Evolutionary conservation across 2,329 filamentous ascomycete genomes (phyloP).

Genomic region (Clonostachys rhizophaga): DNA sequence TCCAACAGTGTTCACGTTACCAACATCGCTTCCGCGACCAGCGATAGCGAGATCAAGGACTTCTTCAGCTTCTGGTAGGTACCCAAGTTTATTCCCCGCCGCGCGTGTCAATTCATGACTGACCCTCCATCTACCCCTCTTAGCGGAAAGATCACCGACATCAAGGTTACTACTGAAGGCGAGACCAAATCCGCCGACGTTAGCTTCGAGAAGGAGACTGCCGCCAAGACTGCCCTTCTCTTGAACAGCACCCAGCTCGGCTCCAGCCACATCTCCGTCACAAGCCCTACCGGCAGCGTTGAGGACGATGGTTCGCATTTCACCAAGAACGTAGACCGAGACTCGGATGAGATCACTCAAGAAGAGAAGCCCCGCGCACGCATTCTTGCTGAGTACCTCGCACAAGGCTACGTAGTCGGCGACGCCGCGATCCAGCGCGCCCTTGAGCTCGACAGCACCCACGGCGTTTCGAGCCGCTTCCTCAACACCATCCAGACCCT

Average conservation of each 20-base stretch:
- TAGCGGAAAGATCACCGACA: slow-evolving; percentile 85
- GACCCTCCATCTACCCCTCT: neutral
- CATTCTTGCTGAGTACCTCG: slow-evolving; percentile 94
- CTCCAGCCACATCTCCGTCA: slow-evolving; percentile 74
- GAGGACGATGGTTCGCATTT: slow-evolving; percentile 56
- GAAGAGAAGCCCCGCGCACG: slow-evolving; percentile 95
- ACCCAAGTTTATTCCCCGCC: too few relatives aligned
- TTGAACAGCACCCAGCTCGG: slow-evolving; percentile 96
- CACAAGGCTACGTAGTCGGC: slow-evolving; percentile 85
- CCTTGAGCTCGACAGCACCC: slow-evolving; percentile 83
- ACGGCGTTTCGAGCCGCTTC: slow-evolving; percentile 81
- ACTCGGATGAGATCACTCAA: slow-evolving; percentile 72
- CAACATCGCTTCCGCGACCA: slow-evolving; percentile 78
- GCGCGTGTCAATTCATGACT: neutral
- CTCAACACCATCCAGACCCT: slow-evolving; percentile 69
- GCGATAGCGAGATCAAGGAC: slow-evolving; percentile 86
- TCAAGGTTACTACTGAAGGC: slow-evolving; percentile 68
- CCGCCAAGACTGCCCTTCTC: slow-evolving; percentile 92
- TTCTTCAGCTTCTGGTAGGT: slow-evolving; percentile 95
- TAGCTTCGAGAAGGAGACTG: slow-evolving; percentile 93
- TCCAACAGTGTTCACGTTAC: slow-evolving; percentile 75
- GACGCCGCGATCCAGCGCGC: slow-evolving; percentile 73
- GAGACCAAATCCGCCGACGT: slow-evolving; percentile 82
- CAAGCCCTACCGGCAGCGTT: slow-evolving; percentile 60
- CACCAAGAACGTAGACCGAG: slow-evolving; percentile 49